Conservation (phyloP, 2,329 filamentous ascomycete genomes). For the Aurifilum marmelostoma region DNA sequence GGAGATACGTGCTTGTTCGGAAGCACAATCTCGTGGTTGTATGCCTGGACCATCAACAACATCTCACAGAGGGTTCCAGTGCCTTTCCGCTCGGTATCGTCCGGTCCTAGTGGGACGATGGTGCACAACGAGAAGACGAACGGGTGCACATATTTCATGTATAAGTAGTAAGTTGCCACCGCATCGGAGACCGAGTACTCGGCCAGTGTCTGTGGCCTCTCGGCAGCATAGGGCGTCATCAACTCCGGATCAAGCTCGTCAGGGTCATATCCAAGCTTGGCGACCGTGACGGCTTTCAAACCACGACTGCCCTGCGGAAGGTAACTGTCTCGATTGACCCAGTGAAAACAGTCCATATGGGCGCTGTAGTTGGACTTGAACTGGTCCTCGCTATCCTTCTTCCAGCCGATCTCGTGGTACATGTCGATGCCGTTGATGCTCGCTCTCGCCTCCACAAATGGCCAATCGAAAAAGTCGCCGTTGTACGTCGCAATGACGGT, state of each 20-base stretch:
- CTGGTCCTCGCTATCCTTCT: constrained; percentile 92
- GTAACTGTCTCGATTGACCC: constrained; percentile 99
- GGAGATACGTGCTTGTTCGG: constrained; percentile 95
- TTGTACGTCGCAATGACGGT: constrained; percentile 99
- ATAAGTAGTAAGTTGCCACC: constrained; percentile 96
- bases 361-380: constrained; percentile 96
- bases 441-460: constrained; percentile 91
- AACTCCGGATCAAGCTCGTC: constrained; percentile 96
- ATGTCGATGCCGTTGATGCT: constrained; percentile 97
- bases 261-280: constrained; percentile 96
- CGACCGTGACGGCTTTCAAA: constrained; percentile 95
- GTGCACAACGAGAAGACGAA: constrained; percentile 99
- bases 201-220: constrained; percentile 89
- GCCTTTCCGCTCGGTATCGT: constrained; percentile 91
- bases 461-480: constrained; percentile 99
- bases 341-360: constrained; percentile 98
- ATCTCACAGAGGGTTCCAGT: constrained; percentile 99
- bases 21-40: constrained; percentile 85
- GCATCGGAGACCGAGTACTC: constrained; percentile 99
- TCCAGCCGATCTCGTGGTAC: constrained; percentile 98
- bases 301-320: constrained; percentile 96
- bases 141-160: constrained; percentile 99
- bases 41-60: constrained; percentile 98
- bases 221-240: constrained; percentile 90
- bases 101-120: constrained; percentile 88